A percentile compares a stretch with the other conserved stretches of the same genome.
phyloP scores from a whole-genome alignment of 2,329 filamentous ascomycete genomes.

The Phaeosphaeriaceae sp. region DNA sequence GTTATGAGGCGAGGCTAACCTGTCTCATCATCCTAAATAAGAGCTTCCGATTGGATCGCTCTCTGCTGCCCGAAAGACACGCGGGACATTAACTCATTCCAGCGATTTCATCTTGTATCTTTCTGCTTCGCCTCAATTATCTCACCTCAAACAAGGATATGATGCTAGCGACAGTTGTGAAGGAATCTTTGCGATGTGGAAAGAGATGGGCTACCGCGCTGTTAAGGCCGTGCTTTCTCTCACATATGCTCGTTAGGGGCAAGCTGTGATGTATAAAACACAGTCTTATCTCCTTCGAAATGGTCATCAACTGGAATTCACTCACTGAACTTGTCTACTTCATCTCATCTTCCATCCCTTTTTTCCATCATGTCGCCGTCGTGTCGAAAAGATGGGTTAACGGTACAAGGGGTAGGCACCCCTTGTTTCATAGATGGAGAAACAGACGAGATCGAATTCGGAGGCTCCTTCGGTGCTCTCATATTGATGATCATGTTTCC shows the following conservation, averaged over 20 bases:
- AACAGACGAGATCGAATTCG: background rate
- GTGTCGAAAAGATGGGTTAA: background rate
- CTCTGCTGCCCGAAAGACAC: background rate
- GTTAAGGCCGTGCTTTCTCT: too few relatives aligned
- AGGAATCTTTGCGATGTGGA: too few relatives aligned
- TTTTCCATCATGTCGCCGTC: background rate
- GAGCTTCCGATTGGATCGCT: background rate
- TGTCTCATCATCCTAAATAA: background rate
- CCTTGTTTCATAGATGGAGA: background rate
- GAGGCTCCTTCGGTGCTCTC: background rate
- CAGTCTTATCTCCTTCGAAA: background rate
- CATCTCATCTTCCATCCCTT: background rate
- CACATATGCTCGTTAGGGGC: too few relatives aligned
- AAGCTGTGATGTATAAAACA: background rate
- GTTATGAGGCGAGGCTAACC: too few relatives aligned
- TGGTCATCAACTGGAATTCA: background rate
- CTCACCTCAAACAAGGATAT: too few relatives aligned
- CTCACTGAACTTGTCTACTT: background rate
- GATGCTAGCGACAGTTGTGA: too few relatives aligned
- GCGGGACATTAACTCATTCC: background rate
- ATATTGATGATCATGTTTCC: background rate
- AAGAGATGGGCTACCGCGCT: too few relatives aligned
- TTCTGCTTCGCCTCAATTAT: too few relatives aligned
- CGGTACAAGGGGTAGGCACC: background rate
- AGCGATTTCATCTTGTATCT: too few relatives aligned